Percentiles rank a stretch among this genome's conserved stretches.
Conservation (phyloP, 148 eudicot genomes). For the Cornus florida region DNA sequence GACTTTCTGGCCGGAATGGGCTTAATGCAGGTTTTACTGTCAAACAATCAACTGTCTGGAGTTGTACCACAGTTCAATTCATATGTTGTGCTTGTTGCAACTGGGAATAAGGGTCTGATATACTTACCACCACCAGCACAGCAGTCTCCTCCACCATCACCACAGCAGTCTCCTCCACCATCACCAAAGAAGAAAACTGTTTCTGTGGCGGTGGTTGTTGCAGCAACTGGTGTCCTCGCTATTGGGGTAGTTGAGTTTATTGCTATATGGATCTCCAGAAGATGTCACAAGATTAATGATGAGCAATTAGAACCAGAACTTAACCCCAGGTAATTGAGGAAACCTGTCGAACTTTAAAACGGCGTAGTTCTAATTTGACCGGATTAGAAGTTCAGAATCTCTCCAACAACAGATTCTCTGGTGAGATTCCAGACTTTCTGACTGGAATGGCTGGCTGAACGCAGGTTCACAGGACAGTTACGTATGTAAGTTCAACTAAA, state of each 20-base stretch:
- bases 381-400: no score
- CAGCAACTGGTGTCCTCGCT: neutral
- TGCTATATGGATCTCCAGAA: neutral
- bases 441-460: no score
- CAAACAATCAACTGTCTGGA: slow-evolving; percentile 67
- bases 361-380: no score
- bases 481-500: no score
- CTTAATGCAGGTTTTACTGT: slow-evolving; percentile 50
- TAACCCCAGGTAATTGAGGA: no score
- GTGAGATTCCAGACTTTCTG: no score
- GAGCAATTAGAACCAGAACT: no score
- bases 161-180: neutral
- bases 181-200: neutral
- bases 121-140: no score
- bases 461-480: no score
- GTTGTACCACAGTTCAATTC: slow-evolving; percentile 26
- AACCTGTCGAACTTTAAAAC: no score
- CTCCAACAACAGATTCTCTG: no score
- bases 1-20: slow-evolving; percentile 25
- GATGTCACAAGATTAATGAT: neutral
- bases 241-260: neutral
- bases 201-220: neutral
- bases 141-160: neutral
- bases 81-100: slow-evolving; percentile 24
- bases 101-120: slow-evolving; percentile 42